Conservation (phyloP, 176 grass and related monocot species). For the sorghum (Sorghum bicolor) region DNA sequence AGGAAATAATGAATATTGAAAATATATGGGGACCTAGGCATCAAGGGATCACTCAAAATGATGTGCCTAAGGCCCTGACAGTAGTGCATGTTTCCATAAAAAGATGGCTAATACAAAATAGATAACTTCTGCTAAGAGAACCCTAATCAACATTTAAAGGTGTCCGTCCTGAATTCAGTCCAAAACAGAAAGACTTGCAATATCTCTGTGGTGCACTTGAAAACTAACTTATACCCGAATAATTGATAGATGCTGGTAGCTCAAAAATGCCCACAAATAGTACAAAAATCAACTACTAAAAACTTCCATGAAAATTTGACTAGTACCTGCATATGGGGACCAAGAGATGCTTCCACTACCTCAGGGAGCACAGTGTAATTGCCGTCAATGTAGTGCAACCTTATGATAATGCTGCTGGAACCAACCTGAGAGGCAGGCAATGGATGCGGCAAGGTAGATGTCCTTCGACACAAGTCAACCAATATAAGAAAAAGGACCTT, state of each 20-base stretch:
- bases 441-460: slow-evolving; percentile 70
- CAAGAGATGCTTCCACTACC: slow-evolving; percentile 96
- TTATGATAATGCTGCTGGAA: slow-evolving; percentile 91
- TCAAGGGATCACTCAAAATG: not conserved
- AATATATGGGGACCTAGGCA: not conserved
- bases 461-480: slow-evolving; percentile 97
- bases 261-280: not conserved
- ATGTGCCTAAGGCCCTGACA: not conserved
- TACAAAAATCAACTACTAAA: not conserved
- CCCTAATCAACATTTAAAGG: not conserved
- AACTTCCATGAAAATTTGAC: slow-evolving; percentile 9
- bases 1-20: slow-evolving; percentile 5
- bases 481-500: slow-evolving; percentile 96
- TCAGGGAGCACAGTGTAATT: slow-evolving; percentile 96
- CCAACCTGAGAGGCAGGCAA: slow-evolving; percentile 92
- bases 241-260: not conserved
- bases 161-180: not conserved
- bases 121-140: not conserved
- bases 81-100: not conserved
- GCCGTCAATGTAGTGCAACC: slow-evolving; percentile 95
- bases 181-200: not conserved
- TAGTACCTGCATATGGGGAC: slow-evolving; percentile 95
- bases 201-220: not conserved
- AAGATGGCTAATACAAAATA: not conserved
- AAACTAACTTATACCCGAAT: not conserved